phyloP scores from a whole-genome alignment of 768 basidiomycete species.

The Paxillus ammoniavirescens region DNA sequence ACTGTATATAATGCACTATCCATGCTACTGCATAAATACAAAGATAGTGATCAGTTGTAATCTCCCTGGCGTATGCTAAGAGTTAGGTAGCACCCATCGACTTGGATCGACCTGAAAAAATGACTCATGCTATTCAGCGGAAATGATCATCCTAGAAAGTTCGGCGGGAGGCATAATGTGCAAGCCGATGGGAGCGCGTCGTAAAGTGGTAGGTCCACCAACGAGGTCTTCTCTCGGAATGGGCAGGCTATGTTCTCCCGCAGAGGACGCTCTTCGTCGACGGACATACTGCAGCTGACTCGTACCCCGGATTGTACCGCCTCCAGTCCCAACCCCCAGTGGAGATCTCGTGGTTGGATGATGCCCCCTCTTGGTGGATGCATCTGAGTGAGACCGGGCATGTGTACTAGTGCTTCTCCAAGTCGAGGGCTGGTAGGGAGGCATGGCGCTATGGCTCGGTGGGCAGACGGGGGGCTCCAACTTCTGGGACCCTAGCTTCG shows the following conservation, averaged over 20 bases:
- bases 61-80: no score
- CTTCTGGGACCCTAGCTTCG: conserved; percentile 66
- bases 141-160: neutral
- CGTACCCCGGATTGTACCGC: conserved; percentile 1
- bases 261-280: conserved; percentile 47
- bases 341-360: conserved; percentile 13
- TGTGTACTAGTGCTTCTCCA: conserved; percentile 9
- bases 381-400: conserved; percentile 23
- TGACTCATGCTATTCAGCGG: neutral
- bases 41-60: no score
- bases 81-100: no score
- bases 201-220: neutral
- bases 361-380: conserved; percentile 14
- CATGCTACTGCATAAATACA: no score
- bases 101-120: no score
- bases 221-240: neutral
- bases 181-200: neutral
- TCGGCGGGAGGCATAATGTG: neutral
- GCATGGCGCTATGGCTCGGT: neutral
- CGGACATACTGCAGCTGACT: conserved; percentile 20
- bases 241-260: conserved; percentile 35
- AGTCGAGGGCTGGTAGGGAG: conserved; percentile 6
- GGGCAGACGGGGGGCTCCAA: conserved; percentile 42
- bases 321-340: neutral
- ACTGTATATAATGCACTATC: no score